Evolutionary conservation across 768 basidiomycete genomes (phyloP).

Genomic region (Phylloporus arenicola): DNA sequence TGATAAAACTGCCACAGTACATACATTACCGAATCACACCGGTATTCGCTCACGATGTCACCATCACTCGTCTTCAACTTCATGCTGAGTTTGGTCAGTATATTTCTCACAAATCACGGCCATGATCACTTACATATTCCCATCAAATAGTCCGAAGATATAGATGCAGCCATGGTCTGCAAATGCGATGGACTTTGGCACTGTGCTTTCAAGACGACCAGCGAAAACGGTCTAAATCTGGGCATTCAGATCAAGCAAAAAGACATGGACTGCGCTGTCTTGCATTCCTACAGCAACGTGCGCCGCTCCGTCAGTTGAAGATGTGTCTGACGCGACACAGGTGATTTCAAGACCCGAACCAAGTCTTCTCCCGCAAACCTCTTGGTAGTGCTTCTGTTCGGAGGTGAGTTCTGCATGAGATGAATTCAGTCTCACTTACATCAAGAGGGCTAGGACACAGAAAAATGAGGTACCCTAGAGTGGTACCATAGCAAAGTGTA

Average conservation of each 20-base stretch:
- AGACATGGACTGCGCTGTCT: constrained; percentile 5
- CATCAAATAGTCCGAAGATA: constrained; percentile 7
- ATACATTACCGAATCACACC: too few species aligned
- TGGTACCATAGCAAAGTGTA: constrained; percentile 9
- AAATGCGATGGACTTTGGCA: constrained; percentile 4
- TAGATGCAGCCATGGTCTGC: background rate
- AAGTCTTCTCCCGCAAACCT: constrained; percentile 6
- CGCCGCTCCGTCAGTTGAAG: background rate
- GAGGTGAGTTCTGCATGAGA: too few species aligned
- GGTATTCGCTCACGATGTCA: too few species aligned
- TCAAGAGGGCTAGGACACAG: background rate
- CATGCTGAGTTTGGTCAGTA: too few species aligned
- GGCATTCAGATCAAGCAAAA: background rate
- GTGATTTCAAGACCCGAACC: constrained; percentile 9
- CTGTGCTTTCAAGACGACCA: background rate
- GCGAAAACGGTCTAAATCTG: constrained; percentile 4
- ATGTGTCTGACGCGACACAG: background rate
- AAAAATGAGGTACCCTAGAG: constrained; percentile 4
- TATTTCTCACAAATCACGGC: too few species aligned
- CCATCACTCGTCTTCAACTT: too few species aligned
- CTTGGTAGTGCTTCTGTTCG: constrained; percentile 5
- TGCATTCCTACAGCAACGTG: constrained; percentile 1
- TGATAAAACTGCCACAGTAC: too few species aligned
- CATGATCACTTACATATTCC: background rate
- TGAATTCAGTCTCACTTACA: constrained; percentile 1